Conservation (phyloP, 345 rosid genomes). For the Acer negundo region DNA sequence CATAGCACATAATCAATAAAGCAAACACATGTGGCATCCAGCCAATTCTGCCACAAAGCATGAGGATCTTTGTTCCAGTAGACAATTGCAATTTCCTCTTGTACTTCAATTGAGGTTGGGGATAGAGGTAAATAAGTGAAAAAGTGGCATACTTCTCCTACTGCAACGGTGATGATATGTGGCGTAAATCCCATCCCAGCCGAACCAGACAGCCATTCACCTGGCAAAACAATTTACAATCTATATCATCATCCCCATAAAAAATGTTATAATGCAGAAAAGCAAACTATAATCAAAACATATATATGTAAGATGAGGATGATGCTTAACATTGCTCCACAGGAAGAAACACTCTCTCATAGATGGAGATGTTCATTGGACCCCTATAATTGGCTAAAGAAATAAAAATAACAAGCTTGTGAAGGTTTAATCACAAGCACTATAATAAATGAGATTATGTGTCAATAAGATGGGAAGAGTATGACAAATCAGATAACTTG, state of each 20-base stretch:
- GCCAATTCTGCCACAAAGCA: neutral
- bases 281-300: neutral
- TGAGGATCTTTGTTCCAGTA: neutral
- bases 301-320: neutral
- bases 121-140: slow-evolving; percentile 17
- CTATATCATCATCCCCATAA: slow-evolving; percentile 18
- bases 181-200: slow-evolving; percentile 88
- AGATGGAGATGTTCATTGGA: slow-evolving; percentile 7
- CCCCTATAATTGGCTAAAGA: slow-evolving; percentile 7
- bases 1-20: neutral
- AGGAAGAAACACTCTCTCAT: neutral
- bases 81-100: neutral
- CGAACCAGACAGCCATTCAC: slow-evolving; percentile 67
- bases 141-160: slow-evolving; percentile 68
- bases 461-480: neutral
- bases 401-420: slow-evolving; percentile 11
- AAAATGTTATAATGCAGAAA: neutral
- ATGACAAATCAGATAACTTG: neutral
- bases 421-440: slow-evolving; percentile 6
- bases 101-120: neutral
- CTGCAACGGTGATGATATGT: slow-evolving; percentile 64
- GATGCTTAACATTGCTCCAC: neutral
- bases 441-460: neutral
- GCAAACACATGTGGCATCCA: neutral
- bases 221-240: slow-evolving; percentile 45